These are phyloP conservation scores for Herpetospermum pedunculosum DNA, from an alignment of 306 rosid genomes.

Conservation along the genomic window DNA sequence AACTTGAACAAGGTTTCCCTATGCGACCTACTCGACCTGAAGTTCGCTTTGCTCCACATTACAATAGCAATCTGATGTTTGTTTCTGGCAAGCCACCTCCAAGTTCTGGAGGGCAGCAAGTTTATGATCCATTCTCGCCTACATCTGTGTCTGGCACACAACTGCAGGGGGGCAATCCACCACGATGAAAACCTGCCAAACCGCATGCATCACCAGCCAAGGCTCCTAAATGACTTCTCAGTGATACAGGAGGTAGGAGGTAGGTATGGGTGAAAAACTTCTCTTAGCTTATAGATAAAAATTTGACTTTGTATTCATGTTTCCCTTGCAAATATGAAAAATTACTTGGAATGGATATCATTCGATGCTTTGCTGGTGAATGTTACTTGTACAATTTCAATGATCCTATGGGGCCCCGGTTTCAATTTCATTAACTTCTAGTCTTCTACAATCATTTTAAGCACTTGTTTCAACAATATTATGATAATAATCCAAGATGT, in stretches of 20 bases:
- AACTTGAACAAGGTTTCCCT: slow-evolving; percentile 35
- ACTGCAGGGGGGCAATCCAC: slow-evolving; percentile 30
- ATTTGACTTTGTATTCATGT: neutral
- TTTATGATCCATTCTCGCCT: slow-evolving; percentile 94
- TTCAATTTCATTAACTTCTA: neutral
- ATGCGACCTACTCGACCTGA: slow-evolving; percentile 29
- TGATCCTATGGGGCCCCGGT: neutral
- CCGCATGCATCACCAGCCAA: neutral
- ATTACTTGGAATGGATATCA: neutral
- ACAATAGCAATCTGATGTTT: slow-evolving; percentile 28
- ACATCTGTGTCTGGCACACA: slow-evolving; percentile 35
- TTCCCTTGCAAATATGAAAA: neutral
- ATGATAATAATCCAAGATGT: neutral
- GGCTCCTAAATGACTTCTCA: neutral
- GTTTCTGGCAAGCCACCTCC: slow-evolving; percentile 31
- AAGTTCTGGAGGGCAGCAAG: slow-evolving; percentile 51
- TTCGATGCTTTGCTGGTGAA: neutral
- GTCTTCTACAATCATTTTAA: too few species aligned
- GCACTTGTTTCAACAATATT: neutral
- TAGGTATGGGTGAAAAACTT: neutral
- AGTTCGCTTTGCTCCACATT: slow-evolving; percentile 19
- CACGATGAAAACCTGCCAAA: slow-evolving; percentile 3
- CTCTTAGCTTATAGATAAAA: neutral
- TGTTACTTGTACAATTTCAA: neutral
- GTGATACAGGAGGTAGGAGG: neutral